phyloP scores from a whole-genome alignment of 768 basidiomycete species.

The Panus rudis region DNA sequence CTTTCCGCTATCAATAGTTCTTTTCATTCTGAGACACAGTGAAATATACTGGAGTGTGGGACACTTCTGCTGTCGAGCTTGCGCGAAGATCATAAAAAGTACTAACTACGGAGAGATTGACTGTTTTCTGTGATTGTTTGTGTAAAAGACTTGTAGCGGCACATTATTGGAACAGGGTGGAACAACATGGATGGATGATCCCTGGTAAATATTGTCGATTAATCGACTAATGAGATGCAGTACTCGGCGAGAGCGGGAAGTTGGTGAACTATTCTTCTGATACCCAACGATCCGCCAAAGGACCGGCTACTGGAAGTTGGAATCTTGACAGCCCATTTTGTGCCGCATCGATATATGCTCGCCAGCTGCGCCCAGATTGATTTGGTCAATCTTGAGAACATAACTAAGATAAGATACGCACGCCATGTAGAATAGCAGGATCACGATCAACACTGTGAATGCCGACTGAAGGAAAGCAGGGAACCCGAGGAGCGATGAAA shows the following conservation, averaged over 20 bases:
- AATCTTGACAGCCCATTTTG: constrained; percentile 47
- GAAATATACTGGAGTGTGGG: too few relatives aligned
- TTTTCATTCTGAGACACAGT: too few relatives aligned
- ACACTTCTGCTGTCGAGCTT: too few relatives aligned
- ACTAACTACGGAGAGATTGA: too few relatives aligned
- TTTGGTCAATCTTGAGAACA: constrained; percentile 1
- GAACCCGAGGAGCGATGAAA: constrained; percentile 46
- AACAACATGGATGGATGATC: too few relatives aligned
- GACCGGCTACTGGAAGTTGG: constrained; percentile 57
- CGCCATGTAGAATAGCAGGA: constrained; percentile 45
- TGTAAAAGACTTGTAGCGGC: not conserved
- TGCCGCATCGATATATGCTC: constrained; percentile 48
- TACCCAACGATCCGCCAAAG: constrained; percentile 63
- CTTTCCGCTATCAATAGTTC: too few relatives aligned
- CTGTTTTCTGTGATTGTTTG: not conserved
- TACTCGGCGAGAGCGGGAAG: not conserved
- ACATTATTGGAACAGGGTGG: too few relatives aligned
- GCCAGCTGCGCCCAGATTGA: constrained; percentile 26
- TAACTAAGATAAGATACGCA: constrained; percentile 27
- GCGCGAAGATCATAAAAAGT: too few relatives aligned
- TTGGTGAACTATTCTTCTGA: constrained; percentile 41
- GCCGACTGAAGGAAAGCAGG: constrained; percentile 45
- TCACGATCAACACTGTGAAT: constrained; percentile 38
- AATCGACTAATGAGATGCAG: not conserved
- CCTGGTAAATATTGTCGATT: too few relatives aligned